Base-by-base conservation (phyloP, 371 early-diverging fungal genomes). In the Rhizopus arrhizus region DNA sequence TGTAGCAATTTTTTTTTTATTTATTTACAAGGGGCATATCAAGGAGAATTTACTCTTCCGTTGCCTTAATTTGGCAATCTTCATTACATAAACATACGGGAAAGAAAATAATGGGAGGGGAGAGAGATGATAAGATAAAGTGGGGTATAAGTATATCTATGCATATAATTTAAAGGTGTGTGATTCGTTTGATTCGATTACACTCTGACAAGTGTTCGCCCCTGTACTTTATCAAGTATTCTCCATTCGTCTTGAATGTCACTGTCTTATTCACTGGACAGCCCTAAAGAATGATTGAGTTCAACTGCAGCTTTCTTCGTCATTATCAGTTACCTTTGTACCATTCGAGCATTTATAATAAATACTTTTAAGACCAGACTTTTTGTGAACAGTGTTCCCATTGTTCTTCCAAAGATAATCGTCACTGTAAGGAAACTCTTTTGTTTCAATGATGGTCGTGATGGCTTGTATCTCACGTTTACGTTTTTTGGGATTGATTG, bases 331-430 rank as follows among this genome's bases (percentile, higher is more conserved):
- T 65, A 69, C 71, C 65, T 72, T 75, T n/a, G 62, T 51, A 36
- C 70, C 70, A 42, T 75, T 72, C 33, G 75, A 66, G 36, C 83
- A 83, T 58, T 83, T 83, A 53, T 78, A 83, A 50, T 83, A 82
- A 43, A 82, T 77, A 53, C 81, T 81, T 62, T 79, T 83, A 45
- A 69, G 71, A 34, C 83, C 83, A 29, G 81, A 72, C 63, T 81
- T 81, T 66, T 75, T 77, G 32, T 81, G 81, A 2, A 74, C 67
- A 13, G 83, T 83, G 61, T 83, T 83, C 28, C 83, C 81, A 55
- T 83, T 83, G 63, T 83, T 83, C 65, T 81, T 80, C 84, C 84
- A 83, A 0, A 83, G 62, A 58, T 75, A 83, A 5, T 73, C 69
- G 53, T 83, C 84, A 15, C 66, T 52, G 53, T 75, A 73, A 13